These are phyloP conservation scores for Remersonia thermophila DNA, from an alignment of 2,329 filamentous ascomycete genomes.

Conservation along the genomic window DNA sequence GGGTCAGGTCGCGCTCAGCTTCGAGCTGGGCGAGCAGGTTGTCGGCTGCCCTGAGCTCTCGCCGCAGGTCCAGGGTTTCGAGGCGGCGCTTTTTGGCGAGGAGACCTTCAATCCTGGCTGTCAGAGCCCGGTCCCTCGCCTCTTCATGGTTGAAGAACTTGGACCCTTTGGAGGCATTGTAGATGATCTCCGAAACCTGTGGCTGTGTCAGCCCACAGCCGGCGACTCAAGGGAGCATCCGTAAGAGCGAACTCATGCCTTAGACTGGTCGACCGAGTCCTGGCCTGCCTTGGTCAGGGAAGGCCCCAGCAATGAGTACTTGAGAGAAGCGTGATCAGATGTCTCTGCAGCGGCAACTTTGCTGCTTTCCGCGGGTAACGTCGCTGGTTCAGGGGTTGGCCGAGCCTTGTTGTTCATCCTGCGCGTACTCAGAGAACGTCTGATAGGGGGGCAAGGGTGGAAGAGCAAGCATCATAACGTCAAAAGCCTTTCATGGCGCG, in stretches of 20 bases:
- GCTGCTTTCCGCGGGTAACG: not conserved
- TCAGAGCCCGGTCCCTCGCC: constrained; percentile 66
- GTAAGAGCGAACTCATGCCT: constrained; percentile 35
- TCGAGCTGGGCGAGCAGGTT: constrained; percentile 73
- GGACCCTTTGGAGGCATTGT: constrained; percentile 89
- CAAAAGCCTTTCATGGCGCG: too few species aligned
- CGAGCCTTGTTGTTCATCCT: constrained; percentile 5
- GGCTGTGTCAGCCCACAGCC: not conserved
- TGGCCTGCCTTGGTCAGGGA: constrained; percentile 91
- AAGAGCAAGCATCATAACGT: too few species aligned
- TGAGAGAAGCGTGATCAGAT: constrained; percentile 48
- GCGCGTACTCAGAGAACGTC: not conserved
- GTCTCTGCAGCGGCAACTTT: constrained; percentile 1
- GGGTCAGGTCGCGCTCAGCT: constrained; percentile 63
- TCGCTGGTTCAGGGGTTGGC: not conserved
- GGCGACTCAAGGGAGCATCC: not conserved
- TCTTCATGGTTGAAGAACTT: constrained; percentile 95
- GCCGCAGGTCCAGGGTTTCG: constrained; percentile 61
- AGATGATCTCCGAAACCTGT: constrained; percentile 88
- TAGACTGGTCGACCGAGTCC: constrained; percentile 82
- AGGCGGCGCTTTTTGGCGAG: constrained; percentile 62
- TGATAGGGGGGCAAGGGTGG: too few species aligned
- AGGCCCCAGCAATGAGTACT: constrained; percentile 80
- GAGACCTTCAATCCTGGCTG: constrained; percentile 73
- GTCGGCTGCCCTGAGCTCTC: constrained; percentile 65